phyloP scores from a whole-genome alignment of 2,329 filamentous ascomycete species.

The Ophiosphaerella korrae region DNA sequence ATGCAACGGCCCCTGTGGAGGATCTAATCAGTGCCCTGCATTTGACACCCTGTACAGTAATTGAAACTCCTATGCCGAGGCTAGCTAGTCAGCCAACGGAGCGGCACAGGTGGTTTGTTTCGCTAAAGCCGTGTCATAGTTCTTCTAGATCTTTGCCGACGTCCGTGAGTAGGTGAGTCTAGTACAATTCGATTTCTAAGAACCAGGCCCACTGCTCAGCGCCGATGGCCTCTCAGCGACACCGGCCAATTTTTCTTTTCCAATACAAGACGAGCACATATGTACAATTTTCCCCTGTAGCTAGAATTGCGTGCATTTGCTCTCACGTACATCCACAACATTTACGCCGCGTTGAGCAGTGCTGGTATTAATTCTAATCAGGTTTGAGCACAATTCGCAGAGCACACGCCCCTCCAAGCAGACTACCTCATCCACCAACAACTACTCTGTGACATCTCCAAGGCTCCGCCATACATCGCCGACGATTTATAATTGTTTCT shows the following conservation, averaged over 20 bases:
- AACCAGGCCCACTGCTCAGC: slow-evolving; percentile 13
- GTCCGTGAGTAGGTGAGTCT: slow-evolving; percentile 18
- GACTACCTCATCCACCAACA: slow-evolving; percentile 15
- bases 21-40: no score
- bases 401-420: slow-evolving; percentile 18
- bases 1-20: neutral
- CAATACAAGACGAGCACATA: slow-evolving; percentile 14
- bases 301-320: neutral
- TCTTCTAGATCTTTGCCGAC: neutral
- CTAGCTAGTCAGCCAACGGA: slow-evolving; percentile 14
- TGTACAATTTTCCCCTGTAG: slow-evolving; percentile 9
- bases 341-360: slow-evolving; percentile 1
- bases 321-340: neutral
- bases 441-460: slow-evolving; percentile 18
- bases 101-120: neutral
- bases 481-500: slow-evolving; percentile 15
- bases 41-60: neutral
- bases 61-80: slow-evolving; percentile 10
- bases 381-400: slow-evolving; percentile 17
- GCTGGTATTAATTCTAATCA: slow-evolving; percentile 20
- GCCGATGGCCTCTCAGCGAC: slow-evolving; percentile 26
- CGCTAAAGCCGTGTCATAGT: slow-evolving; percentile 15
- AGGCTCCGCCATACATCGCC: slow-evolving; percentile 28
- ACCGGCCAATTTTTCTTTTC: slow-evolving; percentile 12
- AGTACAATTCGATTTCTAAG: slow-evolving; percentile 31